Base-by-base conservation (phyloP, 768 basidiomycete genomes). In the Naganishia onofrii region DNA sequence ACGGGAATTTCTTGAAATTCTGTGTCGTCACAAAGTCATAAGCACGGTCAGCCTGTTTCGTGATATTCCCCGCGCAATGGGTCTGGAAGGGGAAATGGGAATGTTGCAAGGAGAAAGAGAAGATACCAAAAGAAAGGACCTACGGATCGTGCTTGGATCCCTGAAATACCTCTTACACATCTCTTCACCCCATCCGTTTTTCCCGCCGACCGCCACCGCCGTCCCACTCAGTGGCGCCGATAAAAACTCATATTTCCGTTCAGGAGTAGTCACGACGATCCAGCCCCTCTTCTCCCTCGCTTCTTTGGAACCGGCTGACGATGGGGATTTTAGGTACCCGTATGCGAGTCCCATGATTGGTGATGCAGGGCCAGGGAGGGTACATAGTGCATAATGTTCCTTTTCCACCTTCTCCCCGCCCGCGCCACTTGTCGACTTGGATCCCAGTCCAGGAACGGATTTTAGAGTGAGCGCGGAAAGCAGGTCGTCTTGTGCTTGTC, bases 211-310 rank as follows among this genome's bases (percentile, higher is more conserved):
- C 21, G 86, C 60, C 85, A 85, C 70, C 89, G 88, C 12, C 87
- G 1, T 93, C 93, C 56, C 87, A 84, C 72, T 56, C 51, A 6
- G 78, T 74, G 53, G 64, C 66, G 1, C 76, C 78, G 53, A 77
- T 2, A 42, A 76, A 5, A 95, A 92, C 77, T 97, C 93, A 78
- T 96, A 95, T 77, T 97, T 90, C 71, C 93, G 86, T 8, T 90
- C 88, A 13, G 88, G 86, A 2, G 96, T 97, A 0, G 92, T 93
- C 9, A 87, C 88, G 23, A 98, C 83, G 21, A 96, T 87, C 23
- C 94, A 83, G 3, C 78, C 81, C 36, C 68, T 73, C 70, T 70
- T 78, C 26, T 74, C 70, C n/a, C 70, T 82, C 0, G 83, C 42
- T 17, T 42, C 42, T 15, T 42, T 42, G 2, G 7, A 7, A 7